Conservation (phyloP, 2,329 filamentous ascomycete species). For the Fusarium miscanthi region DNA sequence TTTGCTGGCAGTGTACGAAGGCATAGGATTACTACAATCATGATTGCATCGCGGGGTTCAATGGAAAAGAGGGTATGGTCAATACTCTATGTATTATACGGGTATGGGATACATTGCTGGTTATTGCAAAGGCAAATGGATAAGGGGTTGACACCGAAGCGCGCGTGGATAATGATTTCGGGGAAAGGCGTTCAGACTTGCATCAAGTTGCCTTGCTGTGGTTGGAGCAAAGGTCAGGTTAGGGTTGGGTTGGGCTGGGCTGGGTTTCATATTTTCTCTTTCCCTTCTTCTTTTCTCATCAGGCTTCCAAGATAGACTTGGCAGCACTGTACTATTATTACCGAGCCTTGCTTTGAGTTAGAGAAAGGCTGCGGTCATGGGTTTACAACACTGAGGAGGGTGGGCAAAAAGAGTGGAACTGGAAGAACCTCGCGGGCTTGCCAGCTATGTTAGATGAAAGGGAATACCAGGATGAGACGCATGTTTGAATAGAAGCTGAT, state of each 20-base stretch:
- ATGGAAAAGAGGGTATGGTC: slow-evolving; percentile 32
- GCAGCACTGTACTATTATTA: slow-evolving; percentile 39
- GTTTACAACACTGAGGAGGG: slow-evolving; percentile 13
- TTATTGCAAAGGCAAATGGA: slow-evolving; percentile 25
- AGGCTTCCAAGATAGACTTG: slow-evolving; percentile 39
- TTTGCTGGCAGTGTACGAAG: slow-evolving; percentile 25
- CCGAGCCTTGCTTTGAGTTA: slow-evolving; percentile 34
- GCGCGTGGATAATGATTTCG: slow-evolving; percentile 43
- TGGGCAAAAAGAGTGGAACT: slow-evolving; percentile 27
- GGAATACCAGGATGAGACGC: slow-evolving; percentile 36
- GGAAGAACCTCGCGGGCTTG: slow-evolving; percentile 42
- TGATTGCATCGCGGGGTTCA: slow-evolving; percentile 38
- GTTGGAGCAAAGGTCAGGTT: slow-evolving; percentile 26
- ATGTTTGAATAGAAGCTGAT: slow-evolving; percentile 38
- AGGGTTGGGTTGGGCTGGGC: slow-evolving; percentile 20
- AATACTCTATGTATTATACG: slow-evolving; percentile 28
- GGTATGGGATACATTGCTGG: slow-evolving; percentile 29
- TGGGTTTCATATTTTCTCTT: slow-evolving; percentile 3
- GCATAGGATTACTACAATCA: slow-evolving; percentile 36
- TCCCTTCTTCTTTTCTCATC: slow-evolving; percentile 28
- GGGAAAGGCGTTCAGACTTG: slow-evolving; percentile 36
- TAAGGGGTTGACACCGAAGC: slow-evolving; percentile 18
- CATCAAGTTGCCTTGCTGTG: slow-evolving; percentile 31
- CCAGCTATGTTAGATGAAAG: slow-evolving; percentile 18
- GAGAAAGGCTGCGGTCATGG: slow-evolving; percentile 27